Evolutionary conservation across 2,329 filamentous ascomycete genomes (phyloP).

Genomic region (Phialocephala subalpina): DNA sequence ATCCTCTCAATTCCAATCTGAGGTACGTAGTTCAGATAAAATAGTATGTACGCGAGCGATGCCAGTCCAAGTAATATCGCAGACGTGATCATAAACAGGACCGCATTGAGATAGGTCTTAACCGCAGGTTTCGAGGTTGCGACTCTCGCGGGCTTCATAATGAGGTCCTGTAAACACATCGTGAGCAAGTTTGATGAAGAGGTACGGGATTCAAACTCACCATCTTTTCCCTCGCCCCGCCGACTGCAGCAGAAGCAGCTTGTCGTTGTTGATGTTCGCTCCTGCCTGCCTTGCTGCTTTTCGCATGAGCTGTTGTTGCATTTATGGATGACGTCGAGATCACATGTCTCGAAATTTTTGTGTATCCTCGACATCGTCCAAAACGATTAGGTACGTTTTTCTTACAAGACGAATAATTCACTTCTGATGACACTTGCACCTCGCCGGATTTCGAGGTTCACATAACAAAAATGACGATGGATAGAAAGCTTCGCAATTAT

Average conservation of each 20-base stretch:
- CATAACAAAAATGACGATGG: background rate
- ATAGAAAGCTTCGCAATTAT: background rate
- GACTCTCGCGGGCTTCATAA: constrained; percentile 61
- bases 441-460: background rate
- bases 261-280: background rate
- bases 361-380: too few relatives aligned
- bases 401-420: too few relatives aligned
- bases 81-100: constrained; percentile 52
- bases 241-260: background rate
- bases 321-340: background rate
- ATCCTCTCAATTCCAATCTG: constrained; percentile 67
- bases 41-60: constrained; percentile 67
- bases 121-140: constrained; percentile 68
- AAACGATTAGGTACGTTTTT: too few relatives aligned
- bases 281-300: too few relatives aligned
- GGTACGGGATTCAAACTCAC: background rate
- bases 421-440: too few relatives aligned
- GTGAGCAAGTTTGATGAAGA: constrained; percentile 1
- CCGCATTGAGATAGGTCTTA: constrained; percentile 67
- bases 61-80: constrained; percentile 64
- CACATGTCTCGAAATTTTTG: constrained; percentile 8
- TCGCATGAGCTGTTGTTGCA: constrained; percentile 1
- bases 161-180: constrained; percentile 52
- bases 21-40: constrained; percentile 75
- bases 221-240: constrained; percentile 22